A percentile compares a stretch with the other conserved stretches of the same genome.
phyloP scores from a whole-genome alignment of 78 protist species.

The Bigelowiella natans region DNA sequence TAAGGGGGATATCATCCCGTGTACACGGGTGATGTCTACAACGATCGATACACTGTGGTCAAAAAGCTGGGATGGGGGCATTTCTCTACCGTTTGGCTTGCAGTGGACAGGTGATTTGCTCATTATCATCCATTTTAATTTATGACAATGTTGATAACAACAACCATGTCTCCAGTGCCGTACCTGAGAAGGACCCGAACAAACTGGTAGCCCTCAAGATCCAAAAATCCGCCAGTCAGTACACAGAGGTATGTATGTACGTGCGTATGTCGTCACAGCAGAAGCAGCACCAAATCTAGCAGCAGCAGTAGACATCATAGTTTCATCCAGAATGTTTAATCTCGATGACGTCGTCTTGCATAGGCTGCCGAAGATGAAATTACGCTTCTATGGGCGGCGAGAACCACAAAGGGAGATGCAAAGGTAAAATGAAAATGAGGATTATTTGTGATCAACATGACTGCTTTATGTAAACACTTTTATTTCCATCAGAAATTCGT shows the following conservation, averaged over 20 bases:
- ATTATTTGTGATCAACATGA: too few species aligned
- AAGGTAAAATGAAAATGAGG: not conserved
- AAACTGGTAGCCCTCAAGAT: slow-evolving; percentile 44
- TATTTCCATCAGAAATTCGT: not conserved
- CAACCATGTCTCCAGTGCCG: not conserved
- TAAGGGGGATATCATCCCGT: not conserved
- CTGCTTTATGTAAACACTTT: too few species aligned
- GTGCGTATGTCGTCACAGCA: too few species aligned
- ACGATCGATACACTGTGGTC: slow-evolving; percentile 53
- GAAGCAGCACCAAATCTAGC: too few species aligned
- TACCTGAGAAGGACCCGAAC: not conserved
- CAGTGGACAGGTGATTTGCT: slow-evolving; percentile 43
- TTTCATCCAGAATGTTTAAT: too few species aligned
- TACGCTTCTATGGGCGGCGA: not conserved
- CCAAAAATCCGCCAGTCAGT: slow-evolving; percentile 48
- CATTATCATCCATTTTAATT: not conserved
- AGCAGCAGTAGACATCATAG: too few species aligned
- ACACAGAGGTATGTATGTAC: slow-evolving; percentile 36
- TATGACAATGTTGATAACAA: not conserved
- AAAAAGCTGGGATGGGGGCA: slow-evolving; percentile 97
- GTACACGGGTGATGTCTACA: not conserved
- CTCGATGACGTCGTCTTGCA: too few species aligned
- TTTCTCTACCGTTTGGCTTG: slow-evolving; percentile 94
- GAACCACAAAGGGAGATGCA: not conserved
- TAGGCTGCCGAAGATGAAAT: slow-evolving; percentile 18